Evolutionary conservation across 140 eudicot genomes (phyloP).

Genomic region (Oenanthe javanica): DNA sequence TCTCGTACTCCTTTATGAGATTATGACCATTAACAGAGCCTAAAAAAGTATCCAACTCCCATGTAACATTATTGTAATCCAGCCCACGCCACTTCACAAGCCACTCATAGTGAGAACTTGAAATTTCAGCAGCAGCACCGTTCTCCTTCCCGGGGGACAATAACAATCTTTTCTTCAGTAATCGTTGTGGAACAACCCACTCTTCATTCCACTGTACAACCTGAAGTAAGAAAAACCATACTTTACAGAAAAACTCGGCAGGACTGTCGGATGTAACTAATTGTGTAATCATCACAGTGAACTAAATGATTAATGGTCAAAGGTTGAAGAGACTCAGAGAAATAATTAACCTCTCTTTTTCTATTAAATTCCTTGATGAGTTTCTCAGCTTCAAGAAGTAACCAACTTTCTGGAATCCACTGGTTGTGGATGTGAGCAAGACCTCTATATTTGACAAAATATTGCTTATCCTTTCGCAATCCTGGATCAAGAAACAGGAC

Average conservation of each 20-base stretch:
- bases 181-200: constrained; percentile 56
- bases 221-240: constrained; percentile 6
- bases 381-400: neutral
- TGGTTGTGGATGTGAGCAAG: too few species aligned
- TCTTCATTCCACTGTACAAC: constrained; percentile 44
- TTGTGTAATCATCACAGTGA: neutral
- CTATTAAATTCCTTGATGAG: constrained; percentile 2
- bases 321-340: neutral
- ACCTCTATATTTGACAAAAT: constrained; percentile 53
- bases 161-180: constrained; percentile 42
- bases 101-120: constrained; percentile 46
- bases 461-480: constrained; percentile 45
- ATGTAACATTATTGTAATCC: constrained; percentile 48
- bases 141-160: constrained; percentile 19
- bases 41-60: constrained; percentile 51
- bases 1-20: constrained; percentile 43
- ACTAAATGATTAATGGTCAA: neutral
- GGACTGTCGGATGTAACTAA: neutral
- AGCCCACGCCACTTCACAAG: constrained; percentile 81
- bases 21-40: constrained; percentile 35
- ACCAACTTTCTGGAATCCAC: too few species aligned
- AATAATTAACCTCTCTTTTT: constrained; percentile 31
- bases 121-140: constrained; percentile 19
- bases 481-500: constrained; percentile 24
- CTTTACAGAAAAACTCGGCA: neutral